Evolutionary conservation across 1,139 yeast genomes (phyloP), one percentile per base, ranked within the genome.

Genomic region (Nadsonia commutata): DNA sequence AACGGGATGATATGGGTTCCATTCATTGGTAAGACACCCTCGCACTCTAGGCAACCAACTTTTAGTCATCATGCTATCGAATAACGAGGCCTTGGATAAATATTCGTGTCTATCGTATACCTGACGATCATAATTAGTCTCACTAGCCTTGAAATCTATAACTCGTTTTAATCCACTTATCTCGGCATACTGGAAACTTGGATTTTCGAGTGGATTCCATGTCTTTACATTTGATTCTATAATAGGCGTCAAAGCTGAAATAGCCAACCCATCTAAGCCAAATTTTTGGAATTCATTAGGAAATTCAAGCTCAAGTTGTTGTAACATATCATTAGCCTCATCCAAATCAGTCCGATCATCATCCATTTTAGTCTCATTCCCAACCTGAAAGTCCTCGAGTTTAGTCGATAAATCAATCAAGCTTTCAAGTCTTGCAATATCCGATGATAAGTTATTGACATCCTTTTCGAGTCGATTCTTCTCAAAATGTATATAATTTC

Each of bases 121-220:
- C 20, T 37, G 40, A 6, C 31, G 36, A 31, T 36, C 39, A 36
- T 20, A 31, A 22, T 9, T 40, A 42, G 13, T 37, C 17, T 13
- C 20, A 38, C 8, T 21, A 38, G 7, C 21, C 16, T 9, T 27
- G 16, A 27, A 27, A 46, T 3, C 58, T 23, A 0, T 46, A 31
- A 11, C 52, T 52, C 61, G 64, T 60, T 3, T 48, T 46, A 1
- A 49, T 18, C 17, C 69, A 48, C 13, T 48, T 46, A 11, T 58
- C 61, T 1, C 58, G 45, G 37, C 56, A 52, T 17, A 40, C 43
- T 1, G 48, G 13, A 27, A 27, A 9, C 33, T 48, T 2, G 67
- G 52, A n/a, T 66, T 52, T 11, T 56, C 52, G 2, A 58, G 47
- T 0, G 71, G 68, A 39, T 63, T 55, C 74, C 76, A 71, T 2